phyloP scores from a whole-genome alignment of 2,329 filamentous ascomycete genomes.

The Coniella lustricola region DNA sequence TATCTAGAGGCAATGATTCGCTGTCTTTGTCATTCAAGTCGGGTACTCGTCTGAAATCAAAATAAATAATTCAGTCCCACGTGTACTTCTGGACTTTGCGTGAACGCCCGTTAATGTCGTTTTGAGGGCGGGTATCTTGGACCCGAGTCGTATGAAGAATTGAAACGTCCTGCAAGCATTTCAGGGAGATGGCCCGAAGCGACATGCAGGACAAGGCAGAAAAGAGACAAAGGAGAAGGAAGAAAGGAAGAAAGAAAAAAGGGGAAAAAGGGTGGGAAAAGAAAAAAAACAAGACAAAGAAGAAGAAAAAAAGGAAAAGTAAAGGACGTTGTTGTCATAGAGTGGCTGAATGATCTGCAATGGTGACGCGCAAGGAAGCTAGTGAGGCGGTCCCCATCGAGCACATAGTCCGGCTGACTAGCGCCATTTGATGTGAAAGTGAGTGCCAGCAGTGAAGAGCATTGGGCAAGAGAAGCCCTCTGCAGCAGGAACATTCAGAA shows the following conservation, averaged over 20 bases:
- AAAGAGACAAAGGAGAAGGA: too few species aligned
- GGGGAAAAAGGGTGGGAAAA: not conserved
- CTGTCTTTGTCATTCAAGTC: not conserved
- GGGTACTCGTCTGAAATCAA: not conserved
- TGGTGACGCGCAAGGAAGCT: not conserved
- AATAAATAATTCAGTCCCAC: not conserved
- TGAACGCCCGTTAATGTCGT: not conserved
- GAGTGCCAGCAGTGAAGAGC: too few species aligned
- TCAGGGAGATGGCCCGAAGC: too few species aligned
- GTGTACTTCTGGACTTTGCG: not conserved
- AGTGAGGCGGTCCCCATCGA: too few species aligned
- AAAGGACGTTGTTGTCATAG: not conserved
- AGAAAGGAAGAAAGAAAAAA: not conserved
- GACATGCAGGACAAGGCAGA: too few species aligned
- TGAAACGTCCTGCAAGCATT: not conserved
- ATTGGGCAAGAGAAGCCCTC: not conserved
- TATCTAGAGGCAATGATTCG: constrained; percentile 7
- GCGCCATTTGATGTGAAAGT: too few species aligned
- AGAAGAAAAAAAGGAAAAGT: not conserved
- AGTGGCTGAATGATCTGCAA: too few species aligned
- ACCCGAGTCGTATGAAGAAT: not conserved
- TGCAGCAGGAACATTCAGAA: constrained; percentile 18
- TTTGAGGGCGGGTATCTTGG: too few species aligned
- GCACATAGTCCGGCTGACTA: too few species aligned
- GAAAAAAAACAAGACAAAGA: not conserved